Evolutionary conservation across 176 grass and related monocot species (phyloP).

Genomic region (Puya raimondii): DNA sequence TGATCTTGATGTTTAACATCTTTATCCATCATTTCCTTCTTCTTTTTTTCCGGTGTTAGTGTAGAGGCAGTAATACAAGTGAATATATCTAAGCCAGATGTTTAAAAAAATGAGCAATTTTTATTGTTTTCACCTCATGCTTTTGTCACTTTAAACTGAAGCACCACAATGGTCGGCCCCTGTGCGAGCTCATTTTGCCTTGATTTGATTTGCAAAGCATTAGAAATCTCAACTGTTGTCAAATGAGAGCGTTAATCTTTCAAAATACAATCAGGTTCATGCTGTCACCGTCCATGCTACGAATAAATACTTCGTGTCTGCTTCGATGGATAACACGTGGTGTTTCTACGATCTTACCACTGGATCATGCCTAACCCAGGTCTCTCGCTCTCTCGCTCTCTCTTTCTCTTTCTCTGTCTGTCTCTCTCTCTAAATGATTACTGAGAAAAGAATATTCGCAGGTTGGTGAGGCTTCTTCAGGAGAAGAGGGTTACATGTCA

Average conservation of each 20-base stretch:
- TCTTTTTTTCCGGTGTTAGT: no score
- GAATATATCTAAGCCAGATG: no score
- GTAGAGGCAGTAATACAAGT: no score
- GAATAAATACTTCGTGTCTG: conserved; percentile 86
- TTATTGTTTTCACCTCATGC: no score
- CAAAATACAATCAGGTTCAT: conserved; percentile 56
- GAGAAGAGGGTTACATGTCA: conserved; percentile 82
- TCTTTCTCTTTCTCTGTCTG: background rate
- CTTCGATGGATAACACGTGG: conserved; percentile 93
- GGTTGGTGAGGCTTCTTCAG: conserved; percentile 62
- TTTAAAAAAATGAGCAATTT: no score
- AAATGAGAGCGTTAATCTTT: conserved; percentile 1
- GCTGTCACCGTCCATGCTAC: conserved; percentile 96
- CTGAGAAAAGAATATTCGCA: conserved; percentile 15
- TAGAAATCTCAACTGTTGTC: background rate
- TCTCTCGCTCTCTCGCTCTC: conserved; percentile 10
- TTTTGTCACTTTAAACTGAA: no score
- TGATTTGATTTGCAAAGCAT: background rate
- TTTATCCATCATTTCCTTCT: no score
- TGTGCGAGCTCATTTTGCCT: background rate
- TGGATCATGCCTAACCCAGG: conserved; percentile 92
- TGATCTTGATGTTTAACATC: no score
- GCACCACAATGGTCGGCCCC: no score
- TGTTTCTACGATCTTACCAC: conserved; percentile 96
- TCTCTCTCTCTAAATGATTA: background rate